phyloP scores from a whole-genome alignment of 2,329 filamentous ascomycete species.

The Sclerotinia glacialis region DNA sequence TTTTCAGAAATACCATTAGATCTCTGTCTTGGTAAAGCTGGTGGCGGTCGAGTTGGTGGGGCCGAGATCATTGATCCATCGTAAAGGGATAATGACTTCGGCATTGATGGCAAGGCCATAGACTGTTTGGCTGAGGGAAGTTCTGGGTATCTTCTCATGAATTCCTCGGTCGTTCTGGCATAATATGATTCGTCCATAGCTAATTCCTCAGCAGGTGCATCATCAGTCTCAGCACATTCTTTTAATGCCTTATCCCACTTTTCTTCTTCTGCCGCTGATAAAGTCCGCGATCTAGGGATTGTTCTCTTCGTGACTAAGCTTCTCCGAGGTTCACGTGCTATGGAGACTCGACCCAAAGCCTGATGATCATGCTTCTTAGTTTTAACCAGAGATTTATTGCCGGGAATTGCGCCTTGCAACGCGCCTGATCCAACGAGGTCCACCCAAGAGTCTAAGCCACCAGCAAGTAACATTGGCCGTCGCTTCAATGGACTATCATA shows the following conservation, averaged over 20 bases:
- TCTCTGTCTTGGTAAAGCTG: constrained; percentile 58
- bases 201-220: constrained; percentile 44
- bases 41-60: constrained; percentile 47
- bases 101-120: constrained; percentile 46
- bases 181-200: constrained; percentile 52
- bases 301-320: constrained; percentile 37
- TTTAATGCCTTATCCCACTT: constrained; percentile 76
- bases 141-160: constrained; percentile 76
- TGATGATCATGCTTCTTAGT: constrained; percentile 33
- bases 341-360: constrained; percentile 52
- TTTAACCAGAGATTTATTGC: constrained; percentile 43
- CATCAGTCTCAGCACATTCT: constrained; percentile 51
- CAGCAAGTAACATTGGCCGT: constrained; percentile 72
- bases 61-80: constrained; percentile 38
- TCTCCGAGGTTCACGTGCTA: constrained; percentile 41
- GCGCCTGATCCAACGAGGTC: constrained; percentile 65
- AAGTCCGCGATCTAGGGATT: constrained; percentile 58
- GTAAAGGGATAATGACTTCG: constrained; percentile 26
- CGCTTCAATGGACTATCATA: constrained; percentile 71
- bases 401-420: constrained; percentile 55
- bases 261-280: constrained; percentile 77
- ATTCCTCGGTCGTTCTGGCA: constrained; percentile 75
- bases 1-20: constrained; percentile 78
- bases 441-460: constrained; percentile 83
- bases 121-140: constrained; percentile 60